phyloP scores from a whole-genome alignment of 306 rosid genomes.

The Casuarina equisetifolia region DNA sequence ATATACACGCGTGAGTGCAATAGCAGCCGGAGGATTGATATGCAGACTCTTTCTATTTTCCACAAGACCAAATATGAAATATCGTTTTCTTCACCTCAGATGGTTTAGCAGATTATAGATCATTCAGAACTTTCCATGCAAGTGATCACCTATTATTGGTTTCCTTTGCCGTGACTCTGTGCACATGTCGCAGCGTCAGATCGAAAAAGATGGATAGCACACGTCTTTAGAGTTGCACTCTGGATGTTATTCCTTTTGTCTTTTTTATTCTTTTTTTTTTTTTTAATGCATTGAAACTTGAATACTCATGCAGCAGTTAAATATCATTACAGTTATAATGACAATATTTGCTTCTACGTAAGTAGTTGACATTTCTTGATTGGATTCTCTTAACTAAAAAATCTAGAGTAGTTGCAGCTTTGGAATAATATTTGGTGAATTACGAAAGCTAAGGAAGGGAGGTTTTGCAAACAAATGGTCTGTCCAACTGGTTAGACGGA shows the following conservation, averaged over 20 bases:
- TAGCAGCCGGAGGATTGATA: background rate
- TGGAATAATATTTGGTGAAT: slow-evolving; percentile 6
- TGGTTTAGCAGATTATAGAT: background rate
- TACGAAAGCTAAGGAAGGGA: background rate
- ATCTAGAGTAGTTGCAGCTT: slow-evolving; percentile 12
- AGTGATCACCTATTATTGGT: background rate
- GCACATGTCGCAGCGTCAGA: background rate
- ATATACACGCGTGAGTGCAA: background rate
- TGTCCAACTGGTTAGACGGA: background rate
- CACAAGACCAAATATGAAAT: background rate
- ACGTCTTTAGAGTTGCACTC: background rate
- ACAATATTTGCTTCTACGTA: slow-evolving; percentile 35
- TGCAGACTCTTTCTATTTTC: background rate
- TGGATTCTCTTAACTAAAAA: slow-evolving; percentile 13
- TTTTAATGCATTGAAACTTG: slow-evolving; percentile 20
- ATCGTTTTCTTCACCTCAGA: background rate
- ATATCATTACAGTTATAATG: slow-evolving; percentile 28
- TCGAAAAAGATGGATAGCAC: background rate
- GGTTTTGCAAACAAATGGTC: background rate
- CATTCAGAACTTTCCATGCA: background rate
- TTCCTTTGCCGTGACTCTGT: background rate
- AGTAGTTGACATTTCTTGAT: slow-evolving; percentile 18
- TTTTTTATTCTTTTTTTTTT: background rate
- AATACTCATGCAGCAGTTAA: background rate
- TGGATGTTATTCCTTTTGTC: background rate